These are phyloP conservation scores for Castanea mollissima DNA, from an alignment of 306 rosid species.

Conservation along the genomic window DNA sequence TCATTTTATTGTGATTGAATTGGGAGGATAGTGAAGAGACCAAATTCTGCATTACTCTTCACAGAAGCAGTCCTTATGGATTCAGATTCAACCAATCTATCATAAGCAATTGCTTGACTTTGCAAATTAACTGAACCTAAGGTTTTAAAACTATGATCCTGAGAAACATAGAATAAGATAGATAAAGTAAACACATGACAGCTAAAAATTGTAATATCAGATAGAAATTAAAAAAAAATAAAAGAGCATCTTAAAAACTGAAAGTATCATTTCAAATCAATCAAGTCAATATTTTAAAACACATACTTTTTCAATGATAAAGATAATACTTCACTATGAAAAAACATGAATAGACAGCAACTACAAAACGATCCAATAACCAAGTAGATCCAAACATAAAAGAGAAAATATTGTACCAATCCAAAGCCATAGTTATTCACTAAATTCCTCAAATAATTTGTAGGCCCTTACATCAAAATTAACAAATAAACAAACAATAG, in stretches of 20 bases:
- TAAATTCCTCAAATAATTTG: neutral
- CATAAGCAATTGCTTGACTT: conserved; percentile 62
- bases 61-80: conserved; percentile 37
- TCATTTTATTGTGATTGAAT: neutral
- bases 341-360: neutral
- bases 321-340: neutral
- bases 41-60: conserved; percentile 26
- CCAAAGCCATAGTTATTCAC: conserved; percentile 9
- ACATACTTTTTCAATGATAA: neutral
- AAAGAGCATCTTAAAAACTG: too few relatives aligned
- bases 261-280: too few relatives aligned
- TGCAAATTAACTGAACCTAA: conserved; percentile 51
- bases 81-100: conserved; percentile 65
- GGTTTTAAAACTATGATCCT: conserved; percentile 38
- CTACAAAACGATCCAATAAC: neutral
- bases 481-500: neutral
- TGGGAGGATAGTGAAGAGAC: conserved; percentile 33
- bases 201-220: too few relatives aligned
- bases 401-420: conserved; percentile 1
- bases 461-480: neutral
- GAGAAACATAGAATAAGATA: neutral
- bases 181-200: too few relatives aligned
- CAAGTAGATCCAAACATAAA: neutral
- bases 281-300: too few relatives aligned
- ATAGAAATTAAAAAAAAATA: too few relatives aligned